Evolutionary conservation across 192 early-diverging fungal species (phyloP).

Genomic region (Entophlyctis luteolus): DNA sequence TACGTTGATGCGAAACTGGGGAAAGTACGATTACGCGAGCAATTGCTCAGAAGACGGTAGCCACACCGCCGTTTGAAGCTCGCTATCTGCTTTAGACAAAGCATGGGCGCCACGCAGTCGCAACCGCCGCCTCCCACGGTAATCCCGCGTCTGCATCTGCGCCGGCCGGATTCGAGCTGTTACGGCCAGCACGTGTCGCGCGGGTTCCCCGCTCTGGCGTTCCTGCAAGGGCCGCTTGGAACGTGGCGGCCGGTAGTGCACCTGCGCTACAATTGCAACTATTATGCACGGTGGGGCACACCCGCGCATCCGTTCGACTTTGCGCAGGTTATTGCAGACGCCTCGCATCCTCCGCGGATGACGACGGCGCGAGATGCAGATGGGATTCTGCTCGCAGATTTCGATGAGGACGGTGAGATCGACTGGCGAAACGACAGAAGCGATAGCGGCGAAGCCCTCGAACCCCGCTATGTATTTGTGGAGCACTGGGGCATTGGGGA

Average conservation of each 20-base stretch:
- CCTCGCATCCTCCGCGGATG: background rate
- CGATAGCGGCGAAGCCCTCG: too few relatives aligned
- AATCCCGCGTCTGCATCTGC: too few relatives aligned
- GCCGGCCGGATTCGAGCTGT: conserved; percentile 34
- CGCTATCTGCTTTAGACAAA: too few relatives aligned
- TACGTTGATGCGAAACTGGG: too few relatives aligned
- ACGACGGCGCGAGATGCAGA: conserved; percentile 6
- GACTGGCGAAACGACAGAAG: too few relatives aligned
- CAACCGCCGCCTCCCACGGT: too few relatives aligned
- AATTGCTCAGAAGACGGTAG: too few relatives aligned
- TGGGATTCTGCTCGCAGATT: conserved; percentile 10
- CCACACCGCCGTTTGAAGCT: too few relatives aligned
- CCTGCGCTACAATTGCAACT: conserved; percentile 14
- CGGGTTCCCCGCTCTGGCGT: background rate
- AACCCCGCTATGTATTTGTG: background rate
- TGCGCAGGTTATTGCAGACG: background rate
- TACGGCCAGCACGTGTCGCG: conserved; percentile 11
- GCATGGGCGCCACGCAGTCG: too few relatives aligned
- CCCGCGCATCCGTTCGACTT: background rate
- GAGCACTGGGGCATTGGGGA: conserved; percentile 13
- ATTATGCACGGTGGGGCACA: background rate
- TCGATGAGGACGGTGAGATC: background rate
- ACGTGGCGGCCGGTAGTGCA: background rate
- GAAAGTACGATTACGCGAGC: too few relatives aligned
- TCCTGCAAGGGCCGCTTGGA: background rate